Evolutionary conservation across 352 stramenopile species (phyloP).

Genomic region (Aphanomyces astaci): DNA sequence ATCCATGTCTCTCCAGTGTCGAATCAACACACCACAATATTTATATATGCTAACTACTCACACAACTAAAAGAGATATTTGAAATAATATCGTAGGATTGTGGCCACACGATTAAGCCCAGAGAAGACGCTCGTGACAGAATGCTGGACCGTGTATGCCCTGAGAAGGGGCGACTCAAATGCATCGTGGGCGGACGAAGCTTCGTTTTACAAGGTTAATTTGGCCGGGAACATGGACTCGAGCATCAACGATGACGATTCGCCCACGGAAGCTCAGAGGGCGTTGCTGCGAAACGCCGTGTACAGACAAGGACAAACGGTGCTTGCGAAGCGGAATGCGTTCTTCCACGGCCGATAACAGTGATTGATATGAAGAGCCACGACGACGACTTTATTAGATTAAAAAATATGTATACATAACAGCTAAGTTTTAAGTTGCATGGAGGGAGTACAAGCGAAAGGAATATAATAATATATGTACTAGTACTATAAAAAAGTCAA

Average conservation of each 20-base stretch:
- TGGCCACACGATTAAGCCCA: neutral
- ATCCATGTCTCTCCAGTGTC: too few species aligned
- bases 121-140: neutral
- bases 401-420: too few species aligned
- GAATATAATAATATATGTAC: too few species aligned
- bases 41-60: too few species aligned
- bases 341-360: conserved; percentile 5
- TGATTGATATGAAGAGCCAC: too few species aligned
- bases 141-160: neutral
- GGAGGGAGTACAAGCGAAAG: too few species aligned
- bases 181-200: conserved; percentile 1
- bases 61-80: too few species aligned
- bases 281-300: neutral
- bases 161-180: neutral
- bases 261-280: neutral
- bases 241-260: neutral
- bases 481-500: too few species aligned
- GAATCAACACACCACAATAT: too few species aligned
- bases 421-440: too few species aligned
- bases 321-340: neutral
- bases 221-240: too few species aligned
- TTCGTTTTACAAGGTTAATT: neutral
- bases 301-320: conserved; percentile 5
- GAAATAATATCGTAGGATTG: conserved; percentile 16
- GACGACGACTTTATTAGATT: too few species aligned